These are phyloP conservation scores for Hericium erinaceus DNA, from an alignment of 768 basidiomycete species.

Conservation along the genomic window DNA sequence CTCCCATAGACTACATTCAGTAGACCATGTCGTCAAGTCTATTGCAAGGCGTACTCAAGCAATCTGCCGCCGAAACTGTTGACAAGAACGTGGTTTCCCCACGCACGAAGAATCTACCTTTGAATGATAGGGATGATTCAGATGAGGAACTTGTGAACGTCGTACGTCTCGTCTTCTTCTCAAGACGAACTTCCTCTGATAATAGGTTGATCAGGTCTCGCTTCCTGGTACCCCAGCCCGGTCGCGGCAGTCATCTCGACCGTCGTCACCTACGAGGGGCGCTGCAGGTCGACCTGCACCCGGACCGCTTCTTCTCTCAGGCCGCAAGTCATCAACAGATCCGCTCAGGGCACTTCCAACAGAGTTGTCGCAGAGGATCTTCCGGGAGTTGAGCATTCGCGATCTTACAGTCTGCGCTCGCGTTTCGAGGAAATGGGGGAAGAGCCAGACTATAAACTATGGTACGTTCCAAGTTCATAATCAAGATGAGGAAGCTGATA, in stretches of 20 bases:
- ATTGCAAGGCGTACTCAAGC: slow-evolving; percentile 60
- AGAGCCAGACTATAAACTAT: slow-evolving; percentile 87
- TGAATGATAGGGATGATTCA: slow-evolving; percentile 38
- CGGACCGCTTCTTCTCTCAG: slow-evolving; percentile 35
- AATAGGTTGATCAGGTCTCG: slow-evolving; percentile 39
- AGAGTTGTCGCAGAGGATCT: slow-evolving; percentile 73
- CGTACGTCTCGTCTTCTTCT: slow-evolving; percentile 31
- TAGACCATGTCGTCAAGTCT: slow-evolving; percentile 27
- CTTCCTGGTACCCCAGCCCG: slow-evolving; percentile 58
- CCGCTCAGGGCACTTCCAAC: slow-evolving; percentile 69
- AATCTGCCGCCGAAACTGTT: slow-evolving; percentile 31
- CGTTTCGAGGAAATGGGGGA: slow-evolving; percentile 81
- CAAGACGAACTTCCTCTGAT: background rate
- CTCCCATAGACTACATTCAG: background rate
- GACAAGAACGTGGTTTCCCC: slow-evolving; percentile 18
- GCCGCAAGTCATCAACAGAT: slow-evolving; percentile 30
- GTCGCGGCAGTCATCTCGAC: slow-evolving; percentile 42
- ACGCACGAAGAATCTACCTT: slow-evolving; percentile 18
- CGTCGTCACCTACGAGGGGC: slow-evolving; percentile 34
- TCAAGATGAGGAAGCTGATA: background rate
- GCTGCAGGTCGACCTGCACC: slow-evolving; percentile 38
- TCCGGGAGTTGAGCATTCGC: slow-evolving; percentile 46
- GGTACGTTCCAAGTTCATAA: slow-evolving; percentile 33
- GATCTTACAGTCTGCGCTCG: slow-evolving; percentile 72
- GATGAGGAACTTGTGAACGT: slow-evolving; percentile 67